Evolutionary conservation across 371 early-diverging fungal species (phyloP), one percentile per base, ranked within the genome.

Genomic region (Mucor circinelloides): DNA sequence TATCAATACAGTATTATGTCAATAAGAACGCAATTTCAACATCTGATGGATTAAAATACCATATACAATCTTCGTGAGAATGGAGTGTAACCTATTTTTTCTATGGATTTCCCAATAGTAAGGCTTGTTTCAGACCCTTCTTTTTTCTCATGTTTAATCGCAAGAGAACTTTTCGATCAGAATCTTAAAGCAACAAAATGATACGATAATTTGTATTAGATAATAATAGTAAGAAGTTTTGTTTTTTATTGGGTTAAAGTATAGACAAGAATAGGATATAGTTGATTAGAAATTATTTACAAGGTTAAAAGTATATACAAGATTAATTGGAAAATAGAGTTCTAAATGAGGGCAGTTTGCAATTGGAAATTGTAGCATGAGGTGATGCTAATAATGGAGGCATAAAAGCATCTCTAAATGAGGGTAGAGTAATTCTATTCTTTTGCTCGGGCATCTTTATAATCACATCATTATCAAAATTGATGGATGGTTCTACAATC

Each of bases 311-410:
- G 23, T 50, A 50, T 50, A 50, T 50, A 50, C 50, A 50, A 25
- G 21, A 42, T 48, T 58, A 64, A 31, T 58, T 64, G 15, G 48
- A 32, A 30, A 64, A 64, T 17, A 64, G 25, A 17, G 65, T 32
- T 46, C 40, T 64, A 34, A 64, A 58, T 12, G 65, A 48, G 6
- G 65, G 65, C 0, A 64, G 48, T 34, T 23, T 50, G 25, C 21
- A 42, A 8, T 19, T 27, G 23, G 28, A 27, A 40, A 27, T 8
- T 60, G 60, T 28, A 44, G 42, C 12, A 36, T 46, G 25, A 58
- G 30, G 21, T 6, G 58, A 44, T 15, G 28, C 19, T 13, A 42
- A 64, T 30, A 34, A 12, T n/a, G 65, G 21, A 21, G 65, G 58
- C 32, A 34, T 34, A 6, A 66, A 50, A 10, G 44, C 34, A 50